Base-by-base conservation (phyloP, 1,284 basidiomycete species). In the Tranzscheliella williamsii region DNA sequence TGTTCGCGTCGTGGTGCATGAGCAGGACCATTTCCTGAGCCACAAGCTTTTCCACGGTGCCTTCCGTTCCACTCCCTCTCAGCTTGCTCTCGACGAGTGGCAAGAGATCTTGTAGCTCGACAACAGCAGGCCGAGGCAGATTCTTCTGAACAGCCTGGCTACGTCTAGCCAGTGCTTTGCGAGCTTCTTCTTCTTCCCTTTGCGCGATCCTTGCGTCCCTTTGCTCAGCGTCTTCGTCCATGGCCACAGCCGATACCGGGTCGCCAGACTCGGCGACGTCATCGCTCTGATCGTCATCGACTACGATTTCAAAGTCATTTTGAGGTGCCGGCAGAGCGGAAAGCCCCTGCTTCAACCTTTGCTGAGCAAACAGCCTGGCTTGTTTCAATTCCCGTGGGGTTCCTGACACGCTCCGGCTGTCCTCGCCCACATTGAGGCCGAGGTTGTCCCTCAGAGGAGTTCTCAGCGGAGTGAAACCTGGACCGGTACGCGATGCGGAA, bases 261-360 rank as follows among this genome's bases (percentile, higher is more conserved):
- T 31, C 16, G 31, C 37, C 26, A 20, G 38, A 18, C 18, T 35
- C 31, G 13, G 42, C 42, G 17, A 44, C 31, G 5, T 48, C 34
- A 18, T 53, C 66, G 2, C 32, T 35, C 4, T 57, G 45, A 4
- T 57, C 41, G 4, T 49, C 84, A 4, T 91, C 91, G 4, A 96
- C 86, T 20, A 94, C 84, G 33, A 99, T 81, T 79, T 98, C 93
- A 72, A 97, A 98, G 79, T 98, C 94, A 78, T 98, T 98, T 81
- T 96, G 91, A 0, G 95, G 93, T 63, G 86, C 87, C 0, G 95
- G 95, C 15, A 99, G 82, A 55, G 81, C 86, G 75, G 84, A 84
- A 78, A 99, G 95, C 1, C 89, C 89, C 16, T 86, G 84, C 67
- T 87, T 84, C 41, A 97, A 83, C 2, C 87, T 85, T 13, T 56